Conservation (phyloP, 1,139 yeast genomes). For the Blastobotrys arbuscula region DNA sequence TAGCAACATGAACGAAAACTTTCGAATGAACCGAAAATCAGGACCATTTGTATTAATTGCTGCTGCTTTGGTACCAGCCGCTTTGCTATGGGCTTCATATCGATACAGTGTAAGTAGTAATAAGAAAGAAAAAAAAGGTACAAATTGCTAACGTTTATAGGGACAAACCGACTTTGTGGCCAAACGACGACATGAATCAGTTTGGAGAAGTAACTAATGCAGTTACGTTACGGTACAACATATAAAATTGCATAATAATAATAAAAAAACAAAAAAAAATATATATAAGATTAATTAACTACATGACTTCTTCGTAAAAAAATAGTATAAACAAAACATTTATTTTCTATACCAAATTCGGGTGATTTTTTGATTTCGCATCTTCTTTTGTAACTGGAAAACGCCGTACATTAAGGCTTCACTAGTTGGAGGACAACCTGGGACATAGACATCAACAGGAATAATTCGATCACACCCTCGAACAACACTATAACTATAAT, state of each 20-base stretch:
- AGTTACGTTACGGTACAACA: too few relatives aligned
- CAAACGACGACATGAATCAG: conserved; percentile 28
- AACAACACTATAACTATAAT: conserved; percentile 82
- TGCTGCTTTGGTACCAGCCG: conserved; percentile 33
- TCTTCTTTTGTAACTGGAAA: conserved; percentile 83
- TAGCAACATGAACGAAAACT: conserved; percentile 30
- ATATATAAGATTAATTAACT: conserved; percentile 1
- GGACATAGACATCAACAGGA: conserved; percentile 87
- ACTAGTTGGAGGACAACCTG: conserved; percentile 91
- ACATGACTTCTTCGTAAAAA: too few relatives aligned
- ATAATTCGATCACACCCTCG: conserved; percentile 86
- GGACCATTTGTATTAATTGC: conserved; percentile 31
- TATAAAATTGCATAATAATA: too few relatives aligned
- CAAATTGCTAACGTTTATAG: conserved; percentile 10
- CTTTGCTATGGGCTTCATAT: conserved; percentile 30
- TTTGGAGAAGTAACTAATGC: conserved; percentile 29
- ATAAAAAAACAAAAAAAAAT: conserved; percentile 3
- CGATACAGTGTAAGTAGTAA: conserved; percentile 13
- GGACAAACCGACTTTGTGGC: conserved; percentile 30
- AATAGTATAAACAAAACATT: not conserved
- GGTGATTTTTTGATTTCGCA: conserved; percentile 74
- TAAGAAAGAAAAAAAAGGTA: not conserved
- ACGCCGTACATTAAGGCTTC: conserved; percentile 91
- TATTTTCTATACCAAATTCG: conserved; percentile 82
- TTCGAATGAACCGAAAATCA: conserved; percentile 30